phyloP scores from a whole-genome alignment of 2,329 filamentous ascomycete genomes.

The Microdochium trichocladiopsis region DNA sequence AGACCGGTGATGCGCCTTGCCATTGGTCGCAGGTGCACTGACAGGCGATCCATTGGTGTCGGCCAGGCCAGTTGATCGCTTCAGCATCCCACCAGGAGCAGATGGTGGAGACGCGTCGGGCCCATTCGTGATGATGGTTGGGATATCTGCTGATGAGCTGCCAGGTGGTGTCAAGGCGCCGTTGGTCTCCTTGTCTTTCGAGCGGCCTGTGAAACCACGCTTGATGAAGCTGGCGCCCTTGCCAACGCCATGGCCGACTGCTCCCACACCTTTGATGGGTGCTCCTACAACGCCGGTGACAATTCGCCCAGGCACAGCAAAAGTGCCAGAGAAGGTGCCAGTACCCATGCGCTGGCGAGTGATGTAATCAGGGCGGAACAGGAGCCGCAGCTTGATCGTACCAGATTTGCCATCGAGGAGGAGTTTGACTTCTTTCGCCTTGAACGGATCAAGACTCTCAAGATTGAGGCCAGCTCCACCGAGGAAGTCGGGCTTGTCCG shows the following conservation, averaged over 20 bases:
- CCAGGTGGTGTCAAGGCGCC: slow-evolving; percentile 32
- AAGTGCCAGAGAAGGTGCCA: slow-evolving; percentile 87
- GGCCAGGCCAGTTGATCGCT: slow-evolving; percentile 30
- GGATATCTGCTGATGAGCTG: slow-evolving; percentile 26
- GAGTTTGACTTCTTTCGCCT: slow-evolving; percentile 66
- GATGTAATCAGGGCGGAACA: slow-evolving; percentile 92
- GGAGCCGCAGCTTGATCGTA: slow-evolving; percentile 69
- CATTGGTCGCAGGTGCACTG: slow-evolving; percentile 13
- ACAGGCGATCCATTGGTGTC: slow-evolving; percentile 17
- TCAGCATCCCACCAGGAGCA: slow-evolving; percentile 24
- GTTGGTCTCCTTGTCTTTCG: slow-evolving; percentile 51
- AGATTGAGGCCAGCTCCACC: slow-evolving; percentile 72
- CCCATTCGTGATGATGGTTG: slow-evolving; percentile 35
- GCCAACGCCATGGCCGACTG: slow-evolving; percentile 70
- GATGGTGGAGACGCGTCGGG: slow-evolving; percentile 21
- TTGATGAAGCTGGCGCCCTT: slow-evolving; percentile 89
- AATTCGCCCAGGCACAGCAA: slow-evolving; percentile 79
- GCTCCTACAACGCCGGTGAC: slow-evolving; percentile 74
- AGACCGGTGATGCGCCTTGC: slow-evolving; percentile 40
- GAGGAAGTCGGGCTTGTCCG: slow-evolving; percentile 87
- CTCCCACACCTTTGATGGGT: slow-evolving; percentile 81
- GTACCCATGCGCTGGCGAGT: slow-evolving; percentile 81
- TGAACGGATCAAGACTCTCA: slow-evolving; percentile 77
- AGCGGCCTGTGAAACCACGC: slow-evolving; percentile 68
- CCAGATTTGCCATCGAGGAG: slow-evolving; percentile 86